These are phyloP conservation scores for Hordeum vulgare DNA, from an alignment of 176 grass and related monocot species.

Conservation along the genomic window MorexV3_pseudomolecules_assembly NC_058520.1:555287258-555287757, in stretches of 20 bases:
- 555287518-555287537: neutral
- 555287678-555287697: constrained; percentile 7
- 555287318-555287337: neutral
- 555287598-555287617: constrained; percentile 16
- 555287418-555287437: neutral
- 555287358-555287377: neutral
- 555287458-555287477: neutral
- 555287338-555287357: neutral
- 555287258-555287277: too few relatives aligned
- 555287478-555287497: neutral
- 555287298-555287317: too few relatives aligned
- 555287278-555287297: too few relatives aligned
- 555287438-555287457: neutral
- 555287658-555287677: neutral
- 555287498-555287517: neutral
- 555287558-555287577: neutral
- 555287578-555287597: constrained; percentile 18
- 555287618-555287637: neutral
- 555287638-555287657: neutral
- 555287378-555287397: neutral
- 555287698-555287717: neutral
- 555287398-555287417: neutral
- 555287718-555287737: neutral
- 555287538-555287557: neutral
- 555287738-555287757: constrained; percentile 8